These are phyloP conservation scores for Yamadazyma spencermartinsiae DNA, from an alignment of 1,139 yeast species.

Conservation along the genomic window DNA sequence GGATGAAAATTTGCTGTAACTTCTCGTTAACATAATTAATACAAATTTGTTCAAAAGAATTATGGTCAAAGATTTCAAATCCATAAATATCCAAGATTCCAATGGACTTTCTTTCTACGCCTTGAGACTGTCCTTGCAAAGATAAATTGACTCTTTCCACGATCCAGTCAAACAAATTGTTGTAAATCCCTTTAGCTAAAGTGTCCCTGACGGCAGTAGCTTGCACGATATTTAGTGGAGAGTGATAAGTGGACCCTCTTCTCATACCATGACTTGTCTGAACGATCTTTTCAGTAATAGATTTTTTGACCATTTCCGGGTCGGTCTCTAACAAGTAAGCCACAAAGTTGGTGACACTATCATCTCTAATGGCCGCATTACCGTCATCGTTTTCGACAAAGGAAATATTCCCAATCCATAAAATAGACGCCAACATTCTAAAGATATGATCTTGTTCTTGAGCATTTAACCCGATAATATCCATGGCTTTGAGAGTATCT, in stretches of 20 bases:
- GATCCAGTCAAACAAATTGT: slow-evolving; percentile 94
- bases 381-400: slow-evolving; percentile 88
- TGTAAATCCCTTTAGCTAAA: slow-evolving; percentile 90
- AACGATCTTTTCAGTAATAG: slow-evolving; percentile 77
- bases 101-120: slow-evolving; percentile 55
- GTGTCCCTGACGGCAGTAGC: slow-evolving; percentile 96
- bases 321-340: slow-evolving; percentile 89
- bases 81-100: slow-evolving; percentile 98
- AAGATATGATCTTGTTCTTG: slow-evolving; percentile 89
- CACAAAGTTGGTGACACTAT: slow-evolving; percentile 87
- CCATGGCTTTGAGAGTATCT: slow-evolving; percentile 86
- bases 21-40: slow-evolving; percentile 97
- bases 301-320: slow-evolving; percentile 61
- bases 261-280: slow-evolving; percentile 88
- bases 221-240: slow-evolving; percentile 87
- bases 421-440: slow-evolving; percentile 75
- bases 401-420: slow-evolving; percentile 93
- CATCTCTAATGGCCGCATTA: slow-evolving; percentile 77
- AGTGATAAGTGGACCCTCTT: slow-evolving; percentile 92
- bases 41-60: slow-evolving; percentile 95
- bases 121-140: slow-evolving; percentile 36
- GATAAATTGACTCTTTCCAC: slow-evolving; percentile 91
- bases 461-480: slow-evolving; percentile 76
- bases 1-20: slow-evolving; percentile 94
- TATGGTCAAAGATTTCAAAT: slow-evolving; percentile 94